Base-by-base conservation (phyloP, 495 filamentous ascomycete genomes). In the Daldinia vernicosa region DNA sequence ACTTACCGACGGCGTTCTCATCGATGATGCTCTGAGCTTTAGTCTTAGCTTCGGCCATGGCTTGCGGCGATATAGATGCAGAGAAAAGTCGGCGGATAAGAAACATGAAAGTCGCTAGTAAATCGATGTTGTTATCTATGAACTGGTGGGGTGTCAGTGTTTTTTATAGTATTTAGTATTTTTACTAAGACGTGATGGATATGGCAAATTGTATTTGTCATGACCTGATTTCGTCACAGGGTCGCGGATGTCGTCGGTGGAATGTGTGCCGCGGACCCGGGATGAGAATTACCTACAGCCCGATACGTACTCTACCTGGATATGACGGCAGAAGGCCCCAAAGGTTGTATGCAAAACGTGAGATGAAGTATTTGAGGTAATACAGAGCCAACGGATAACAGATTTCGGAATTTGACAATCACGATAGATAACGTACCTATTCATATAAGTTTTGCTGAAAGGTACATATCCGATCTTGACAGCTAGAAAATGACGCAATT, bases 11-110 rank as follows among this genome's bases (percentile, higher is more conserved):
- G 67, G 89, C 85, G 81, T 98, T 95, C 71, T 97, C 91, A 77
- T 97, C 87, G 76, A 99, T 97, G 81, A 98, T 89, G 67, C 75
- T 76, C 81, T 97, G 90, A 51, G 92, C 94, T 79, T 95, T 95
- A 64, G 87, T 87, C 82, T 92, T 94, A 67, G 94, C 93, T 80
- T 91, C 89, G 74, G 93, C 91, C 91, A 94, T 94, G 76, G 85
- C 83, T 71, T 92, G 84, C 63, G 84, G 81, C 70, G 84, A 79
- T 75, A 84, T 78, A 61, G 87, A 84, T 66, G 84, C 84, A 67
- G 84, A 85, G 83, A 97, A 93, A 79, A 97, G 84, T 73, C 90
- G 84, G 71, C 89, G 84, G 80, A 97, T 85, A 82, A 95, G 88
- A 79, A 84, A 92, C 84, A 94, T 93, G 90, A 87, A 77, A 68